Percentiles rank a stretch among this genome's conserved stretches.
These are phyloP conservation scores for Podaxis sp. DNA, from an alignment of 768 basidiomycete genomes.

Conservation along the genomic window DNA sequence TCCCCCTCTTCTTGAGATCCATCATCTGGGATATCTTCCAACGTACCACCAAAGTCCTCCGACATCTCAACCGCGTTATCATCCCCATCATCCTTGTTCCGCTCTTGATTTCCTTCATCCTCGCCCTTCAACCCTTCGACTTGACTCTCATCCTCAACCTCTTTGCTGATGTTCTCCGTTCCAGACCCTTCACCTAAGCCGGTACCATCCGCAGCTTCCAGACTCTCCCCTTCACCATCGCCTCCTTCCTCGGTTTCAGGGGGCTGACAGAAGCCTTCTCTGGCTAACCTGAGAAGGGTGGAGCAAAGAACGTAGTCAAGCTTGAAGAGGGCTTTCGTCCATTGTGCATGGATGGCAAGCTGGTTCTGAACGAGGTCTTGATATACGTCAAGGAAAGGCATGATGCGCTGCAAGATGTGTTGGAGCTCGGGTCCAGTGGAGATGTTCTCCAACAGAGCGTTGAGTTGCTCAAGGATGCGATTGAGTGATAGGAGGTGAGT, in stretches of 20 bases:
- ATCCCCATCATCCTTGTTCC: conserved; percentile 48
- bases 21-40: conserved; percentile 80
- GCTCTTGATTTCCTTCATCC: conserved; percentile 43
- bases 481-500: conserved; percentile 49
- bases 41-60: conserved; percentile 81
- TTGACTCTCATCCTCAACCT: conserved; percentile 95
- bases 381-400: conserved; percentile 78
- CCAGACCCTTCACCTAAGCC: conserved; percentile 91
- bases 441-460: conserved; percentile 37
- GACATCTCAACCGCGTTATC: conserved; percentile 89
- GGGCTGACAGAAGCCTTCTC: conserved; percentile 92
- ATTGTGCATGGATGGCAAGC: conserved; percentile 53
- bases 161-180: conserved; percentile 83
- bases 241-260: conserved; percentile 66
- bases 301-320: conserved; percentile 76
- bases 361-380: conserved; percentile 53
- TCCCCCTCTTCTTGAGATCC: conserved; percentile 45
- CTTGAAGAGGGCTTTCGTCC: conserved; percentile 83
- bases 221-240: conserved; percentile 45
- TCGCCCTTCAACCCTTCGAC: conserved; percentile 89
- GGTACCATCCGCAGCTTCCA: conserved; percentile 63
- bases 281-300: conserved; percentile 68
- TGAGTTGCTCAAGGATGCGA: conserved; percentile 38
- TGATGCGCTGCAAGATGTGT: conserved; percentile 39
- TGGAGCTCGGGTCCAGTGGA: conserved; percentile 31